Base-by-base conservation (phyloP, 2,329 filamentous ascomycete species). In the Bretziella fagacearum region DNA sequence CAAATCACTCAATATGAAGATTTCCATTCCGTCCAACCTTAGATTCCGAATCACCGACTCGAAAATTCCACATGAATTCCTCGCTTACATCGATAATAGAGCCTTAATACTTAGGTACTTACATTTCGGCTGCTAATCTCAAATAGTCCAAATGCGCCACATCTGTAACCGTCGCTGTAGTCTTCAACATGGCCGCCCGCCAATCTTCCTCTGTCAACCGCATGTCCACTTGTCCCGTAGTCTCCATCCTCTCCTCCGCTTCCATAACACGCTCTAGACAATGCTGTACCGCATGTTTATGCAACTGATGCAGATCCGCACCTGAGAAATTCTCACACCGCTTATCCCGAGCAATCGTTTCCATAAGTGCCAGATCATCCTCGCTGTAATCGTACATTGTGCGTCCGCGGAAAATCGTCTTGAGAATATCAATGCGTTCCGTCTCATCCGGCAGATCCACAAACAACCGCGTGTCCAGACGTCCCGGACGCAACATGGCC, bases 401-500 rank as follows among this genome's bases (percentile, higher is more conserved):
- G 3, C 63, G 64, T 7, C 26, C 26, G 39, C 63, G 62, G 55
- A 71, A 74, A 22, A 77, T 65, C 25, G 87, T 84, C 47, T 71
- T 71, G 18, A 98, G 67, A 52, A 98, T 98, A 48, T 93, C 85
- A 0, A 83, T 82, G 11, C 91, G 73, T 59, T 94, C 86, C 6
- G 78, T 70, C 0, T 79, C 68, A 22, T 77, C 79, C 0, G 91
- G 91, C 0, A 96, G 65, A 56, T 91, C 87, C 32, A 98, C 81
- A 55, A 89, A 95, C 22, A 96, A 71, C n/a, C 81, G 74, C 0
- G 81, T 89, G 53, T 87, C 89, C 1, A 98, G 70, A 22, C 91
- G 79, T 1, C 91, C 91, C 0, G 91, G 89, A 1, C 91, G 80
- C 8, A 96, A 72, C 77, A 98, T 93, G 1, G 91, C 91, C 1